Evolutionary conservation across 2,329 filamentous ascomycete species (phyloP), one percentile per base, ranked within the genome.

Genomic region (Phyllosticta citriasiana): DNA sequence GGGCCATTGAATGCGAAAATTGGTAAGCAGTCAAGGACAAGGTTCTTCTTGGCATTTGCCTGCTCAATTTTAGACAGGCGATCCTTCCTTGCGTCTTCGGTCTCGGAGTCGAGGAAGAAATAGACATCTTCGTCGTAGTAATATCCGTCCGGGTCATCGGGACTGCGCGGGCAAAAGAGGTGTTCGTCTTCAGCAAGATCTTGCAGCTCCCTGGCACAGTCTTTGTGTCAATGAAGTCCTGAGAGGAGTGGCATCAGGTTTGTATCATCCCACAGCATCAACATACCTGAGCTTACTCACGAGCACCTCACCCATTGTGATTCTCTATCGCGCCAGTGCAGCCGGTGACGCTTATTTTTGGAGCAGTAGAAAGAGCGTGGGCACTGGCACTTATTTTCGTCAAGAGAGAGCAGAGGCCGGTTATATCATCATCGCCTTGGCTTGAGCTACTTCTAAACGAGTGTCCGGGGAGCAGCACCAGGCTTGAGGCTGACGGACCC

Each of bases 1-100:
- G 72, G 70, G 10, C 78, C 78, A 55, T 80, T 75, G 58, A 73
- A 80, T 3, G 78, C 78, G 57, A 81, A 66, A 59, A 81, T 78
- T 65, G 76, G 72, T 52, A 76, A 69, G 3, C 74, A 74, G 47
- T 75, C 71, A 30, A 81, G 65, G 1, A 76, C 71, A 30, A 74
- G 64, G 65, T 72, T 72, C 66, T 74, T 76, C 56, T 77, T 68
- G 25, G 71, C 66, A 54, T 74, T 67, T 14, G 76, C 76, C 63
- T 76, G 71, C 61, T 71, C 62, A 25, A 79, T 65, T 61, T 69
- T 70, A 33, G 66, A 33, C 56, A 68, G 66, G 40, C 72, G 67
- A 68, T 75, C 62, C 40, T 65, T 40, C 62, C 67, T 64, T 65
- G 66, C 64, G 33, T 59, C 57, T 35, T 65, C 62, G 24, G 68